A percentile compares a stretch with the other conserved stretches of the same genome.
Evolutionary conservation across 2,329 filamentous ascomycete genomes (phyloP).

Genomic region (Diaporthe citri): DNA sequence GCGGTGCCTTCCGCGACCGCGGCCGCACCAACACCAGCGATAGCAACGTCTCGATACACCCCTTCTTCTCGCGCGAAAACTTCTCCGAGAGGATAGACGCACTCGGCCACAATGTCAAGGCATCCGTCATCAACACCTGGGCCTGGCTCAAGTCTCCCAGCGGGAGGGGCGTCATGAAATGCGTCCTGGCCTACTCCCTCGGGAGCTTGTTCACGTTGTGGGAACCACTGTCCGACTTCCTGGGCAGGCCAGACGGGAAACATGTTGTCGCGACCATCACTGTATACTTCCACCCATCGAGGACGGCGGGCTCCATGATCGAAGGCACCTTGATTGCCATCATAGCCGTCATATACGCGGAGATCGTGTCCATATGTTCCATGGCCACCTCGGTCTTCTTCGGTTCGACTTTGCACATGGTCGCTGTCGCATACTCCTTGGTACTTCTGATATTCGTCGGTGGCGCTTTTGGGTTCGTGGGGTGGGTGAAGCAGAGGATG

Average conservation of each 20-base stretch:
- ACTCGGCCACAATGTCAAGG: constrained; percentile 53
- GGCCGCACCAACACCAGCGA: constrained; percentile 44
- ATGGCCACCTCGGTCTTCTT: constrained; percentile 92
- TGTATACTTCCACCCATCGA: constrained; percentile 93
- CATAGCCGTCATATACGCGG: constrained; percentile 83
- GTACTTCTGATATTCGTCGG: constrained; percentile 88
- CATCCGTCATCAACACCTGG: constrained; percentile 58
- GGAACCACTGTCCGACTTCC: constrained; percentile 75
- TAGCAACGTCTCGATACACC: constrained; percentile 50
- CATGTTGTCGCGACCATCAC: constrained; percentile 94
- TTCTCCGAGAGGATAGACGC: constrained; percentile 52
- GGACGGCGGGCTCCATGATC: constrained; percentile 89
- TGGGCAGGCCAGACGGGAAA: constrained; percentile 90
- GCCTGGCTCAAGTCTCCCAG: constrained; percentile 77
- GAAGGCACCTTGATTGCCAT: constrained; percentile 84
- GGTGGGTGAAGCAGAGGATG: constrained; percentile 86
- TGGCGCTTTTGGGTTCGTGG: constrained; percentile 87
- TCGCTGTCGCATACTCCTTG: constrained; percentile 80
- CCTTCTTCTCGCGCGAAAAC: constrained; percentile 52
- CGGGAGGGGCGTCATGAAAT: constrained; percentile 88
- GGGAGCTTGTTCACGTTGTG: constrained; percentile 90
- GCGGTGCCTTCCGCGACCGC: constrained; percentile 59
- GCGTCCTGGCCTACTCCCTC: constrained; percentile 88
- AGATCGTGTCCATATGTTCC: constrained; percentile 81
- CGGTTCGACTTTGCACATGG: constrained; percentile 73